phyloP scores from a whole-genome alignment of 2,329 filamentous ascomycete genomes.

The Teratosphaeria destructans region DNA sequence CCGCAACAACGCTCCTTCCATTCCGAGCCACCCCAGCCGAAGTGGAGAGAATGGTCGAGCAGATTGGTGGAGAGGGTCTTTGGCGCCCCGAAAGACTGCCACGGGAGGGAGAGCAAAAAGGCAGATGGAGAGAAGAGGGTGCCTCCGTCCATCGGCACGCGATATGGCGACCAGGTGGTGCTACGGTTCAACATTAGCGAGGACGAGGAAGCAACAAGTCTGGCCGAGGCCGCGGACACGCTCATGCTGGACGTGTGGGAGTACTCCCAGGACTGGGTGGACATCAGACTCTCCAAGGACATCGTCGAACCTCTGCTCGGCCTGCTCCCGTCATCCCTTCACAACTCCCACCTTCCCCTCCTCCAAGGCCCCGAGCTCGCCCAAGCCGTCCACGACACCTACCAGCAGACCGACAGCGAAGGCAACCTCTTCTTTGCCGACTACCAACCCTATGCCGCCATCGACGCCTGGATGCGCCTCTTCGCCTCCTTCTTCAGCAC shows the following conservation, averaged over 20 bases:
- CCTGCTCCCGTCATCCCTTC: conserved; percentile 65
- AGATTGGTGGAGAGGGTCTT: conserved; percentile 9
- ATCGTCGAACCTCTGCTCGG: conserved; percentile 69
- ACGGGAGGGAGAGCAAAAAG: background rate
- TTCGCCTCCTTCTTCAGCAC: conserved; percentile 83
- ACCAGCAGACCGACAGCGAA: conserved; percentile 39
- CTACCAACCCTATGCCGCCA: conserved; percentile 79
- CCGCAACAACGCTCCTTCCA: background rate
- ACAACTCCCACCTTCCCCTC: conserved; percentile 59
- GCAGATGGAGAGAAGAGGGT: conserved; percentile 1
- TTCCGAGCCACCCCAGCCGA: conserved; percentile 1
- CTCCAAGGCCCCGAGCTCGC: conserved; percentile 64
- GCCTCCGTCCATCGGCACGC: conserved; percentile 16
- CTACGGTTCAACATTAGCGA: conserved; percentile 74
- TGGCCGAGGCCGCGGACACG: conserved; percentile 62
- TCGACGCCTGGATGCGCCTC: conserved; percentile 84
- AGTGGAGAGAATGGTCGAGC: conserved; percentile 10
- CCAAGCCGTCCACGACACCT: conserved; percentile 65
- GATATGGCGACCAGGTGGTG: conserved; percentile 74
- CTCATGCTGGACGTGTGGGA: conserved; percentile 89
- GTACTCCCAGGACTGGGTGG: conserved; percentile 69
- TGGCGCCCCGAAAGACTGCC: background rate
- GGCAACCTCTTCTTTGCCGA: conserved; percentile 76
- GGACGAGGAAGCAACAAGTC: conserved; percentile 52
- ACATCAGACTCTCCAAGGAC: conserved; percentile 68